Conservation (phyloP, 345 rosid species). For the Eucalyptus brandiana region DNA sequence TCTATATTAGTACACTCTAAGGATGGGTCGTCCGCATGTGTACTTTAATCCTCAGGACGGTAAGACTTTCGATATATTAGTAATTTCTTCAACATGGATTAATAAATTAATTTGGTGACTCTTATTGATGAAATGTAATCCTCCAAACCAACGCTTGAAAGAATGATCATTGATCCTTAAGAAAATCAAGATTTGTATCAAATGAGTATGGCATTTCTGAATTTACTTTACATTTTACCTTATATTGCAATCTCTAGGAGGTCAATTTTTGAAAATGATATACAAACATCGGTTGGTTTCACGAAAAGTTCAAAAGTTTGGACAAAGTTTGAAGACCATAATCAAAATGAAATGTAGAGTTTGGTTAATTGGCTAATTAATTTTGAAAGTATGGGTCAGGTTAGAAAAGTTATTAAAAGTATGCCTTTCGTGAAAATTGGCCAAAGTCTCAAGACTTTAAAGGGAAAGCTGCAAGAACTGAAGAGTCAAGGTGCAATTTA, state of each 20-base stretch:
- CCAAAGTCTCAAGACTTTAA: not conserved
- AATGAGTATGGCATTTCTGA: not conserved
- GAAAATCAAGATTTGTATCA: not conserved
- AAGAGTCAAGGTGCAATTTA: not conserved
- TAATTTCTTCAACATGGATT: not conserved
- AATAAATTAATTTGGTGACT: not conserved
- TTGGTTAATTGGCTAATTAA: not conserved
- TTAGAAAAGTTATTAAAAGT: not conserved
- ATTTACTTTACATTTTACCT: not conserved
- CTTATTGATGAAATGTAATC: not conserved
- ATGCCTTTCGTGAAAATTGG: not conserved
- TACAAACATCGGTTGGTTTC: not conserved
- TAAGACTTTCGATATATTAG: not conserved
- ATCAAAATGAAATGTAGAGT: not conserved
- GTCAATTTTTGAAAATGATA: not conserved
- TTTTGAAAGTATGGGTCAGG: too few relatives aligned
- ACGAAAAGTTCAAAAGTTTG: not conserved
- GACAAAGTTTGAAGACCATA: not conserved
- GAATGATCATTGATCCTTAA: not conserved
- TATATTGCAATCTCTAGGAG: not conserved
- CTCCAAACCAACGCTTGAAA: not conserved
- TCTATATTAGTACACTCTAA: not conserved
- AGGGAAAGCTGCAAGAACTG: not conserved
- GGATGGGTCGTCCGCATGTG: accelerated
- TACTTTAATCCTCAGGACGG: not conserved